Percentiles rank a stretch among this genome's conserved stretches.
Conservation (phyloP, 352 stramenopile species). For the Salisapilia sapeloensis region DNA sequence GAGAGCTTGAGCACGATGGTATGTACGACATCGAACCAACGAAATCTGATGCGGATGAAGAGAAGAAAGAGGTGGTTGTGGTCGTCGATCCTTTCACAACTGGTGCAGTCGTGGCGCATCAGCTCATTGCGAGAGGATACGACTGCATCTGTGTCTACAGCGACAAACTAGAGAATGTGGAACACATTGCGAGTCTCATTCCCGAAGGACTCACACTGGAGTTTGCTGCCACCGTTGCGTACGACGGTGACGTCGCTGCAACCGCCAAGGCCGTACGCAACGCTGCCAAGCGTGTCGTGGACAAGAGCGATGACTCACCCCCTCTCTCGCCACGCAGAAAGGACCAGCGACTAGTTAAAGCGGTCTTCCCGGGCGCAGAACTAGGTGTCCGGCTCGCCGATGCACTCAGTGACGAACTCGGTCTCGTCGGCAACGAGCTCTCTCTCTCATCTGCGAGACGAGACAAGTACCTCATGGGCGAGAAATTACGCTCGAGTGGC, state of each 20-base stretch:
- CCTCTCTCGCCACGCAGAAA: constrained; percentile 3
- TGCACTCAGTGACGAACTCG: constrained; percentile 70
- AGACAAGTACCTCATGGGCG: constrained; percentile 81
- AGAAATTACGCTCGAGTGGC: constrained; percentile 57
- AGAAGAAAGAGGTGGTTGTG: constrained; percentile 61
- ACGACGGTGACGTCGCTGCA: constrained; percentile 19
- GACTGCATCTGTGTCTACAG: constrained; percentile 82
- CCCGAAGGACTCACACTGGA: constrained; percentile 55
- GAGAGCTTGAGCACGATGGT: constrained; percentile 61
- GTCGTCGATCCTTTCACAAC: constrained; percentile 94
- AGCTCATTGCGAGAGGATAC: constrained; percentile 80
- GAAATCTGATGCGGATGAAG: constrained; percentile 1
- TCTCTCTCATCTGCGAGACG: constrained; percentile 40
- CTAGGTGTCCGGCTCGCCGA: constrained; percentile 87
- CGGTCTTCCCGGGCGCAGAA: constrained; percentile 85
- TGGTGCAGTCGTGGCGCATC: constrained; percentile 86
- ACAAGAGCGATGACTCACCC: constrained; percentile 4
- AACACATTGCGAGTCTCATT: constrained; percentile 59
- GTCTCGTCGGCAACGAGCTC: constrained; percentile 72
- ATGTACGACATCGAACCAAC: constrained; percentile 23
- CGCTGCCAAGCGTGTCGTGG: constrained; percentile 13
- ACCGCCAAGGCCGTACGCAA: constrained; percentile 30
- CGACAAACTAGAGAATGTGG: constrained; percentile 66
- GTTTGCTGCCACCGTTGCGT: constrained; percentile 65
- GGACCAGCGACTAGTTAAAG: constrained; percentile 42